Base-by-base conservation (phyloP, 495 filamentous ascomycete species). In the Talaromyces ruber region DNA sequence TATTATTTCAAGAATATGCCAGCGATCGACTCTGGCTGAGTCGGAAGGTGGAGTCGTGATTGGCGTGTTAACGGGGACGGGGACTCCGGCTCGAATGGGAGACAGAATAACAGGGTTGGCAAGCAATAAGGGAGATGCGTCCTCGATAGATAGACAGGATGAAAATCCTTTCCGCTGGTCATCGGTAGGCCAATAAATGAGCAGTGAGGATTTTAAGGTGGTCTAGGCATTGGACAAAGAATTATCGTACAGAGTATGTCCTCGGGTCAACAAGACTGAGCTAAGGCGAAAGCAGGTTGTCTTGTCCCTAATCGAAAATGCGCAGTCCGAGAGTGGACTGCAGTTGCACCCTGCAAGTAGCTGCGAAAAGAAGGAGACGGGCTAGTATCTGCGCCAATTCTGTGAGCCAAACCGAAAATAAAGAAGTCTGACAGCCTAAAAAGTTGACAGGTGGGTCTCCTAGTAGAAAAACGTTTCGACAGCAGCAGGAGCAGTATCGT, bases 361-460 rank as follows among this genome's bases (percentile, higher is more conserved):
- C 6, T 28, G 22, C 51, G 11, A 54, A 11, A 26, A 28, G 51
- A 54, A 54, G 51, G 51, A 54, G 21, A 54, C 28, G 51, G 51
- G 51, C 51, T 26, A 54, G 51, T 54, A 14, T 28, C 7, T 54
- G 51, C 51, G 51, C 51, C 51, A 28, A n/a, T 26, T 28, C 51
- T 54, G 51, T 24, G 51, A 54, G 51, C 51, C 51, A 54, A 54
- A 54, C 51, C 51, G 22, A 54, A 24, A 54, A 14, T 6, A 54
- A 24, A 54, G 51, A 54, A 54, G 47, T 52, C 47, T 52, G 47
- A 52, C 47, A 52, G 24, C 18, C 22, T 30, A 34, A 32, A 25
- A 34, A 34, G 29, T 57, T 57, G 26, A 57, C 54, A 57, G 54
- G 54, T 57, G 54, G 54, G 54, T 34, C 54, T 57, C 11, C 24